Base-by-base conservation (phyloP, 179 eudicot species). In the Drosera spatulata region DNA sequence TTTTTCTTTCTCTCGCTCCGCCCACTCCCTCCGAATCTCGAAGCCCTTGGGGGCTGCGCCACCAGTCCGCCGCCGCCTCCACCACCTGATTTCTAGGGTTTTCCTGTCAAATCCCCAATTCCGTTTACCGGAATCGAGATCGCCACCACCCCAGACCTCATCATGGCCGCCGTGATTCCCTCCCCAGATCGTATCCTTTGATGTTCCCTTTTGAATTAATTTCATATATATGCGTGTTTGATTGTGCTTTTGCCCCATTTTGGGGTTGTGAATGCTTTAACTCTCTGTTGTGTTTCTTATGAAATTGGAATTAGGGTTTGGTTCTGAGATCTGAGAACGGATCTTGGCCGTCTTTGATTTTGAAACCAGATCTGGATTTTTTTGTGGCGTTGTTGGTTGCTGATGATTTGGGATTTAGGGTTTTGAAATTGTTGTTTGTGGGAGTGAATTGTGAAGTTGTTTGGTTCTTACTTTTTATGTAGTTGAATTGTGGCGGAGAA, bases 171-270 rank as follows among this genome's bases (percentile, higher is more conserved):
- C 67, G 81, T 75, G 51, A 78, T 82, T 63, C 70, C 84, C 61
- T 69, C 82, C 6, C 73, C 87, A 46, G 86, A 81, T 75, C 86
- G 86, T 81, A 81, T 81, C 84, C 89, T 84, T 71, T 52, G 54
- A 43, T 0, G 5, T 39, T 12, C n/a, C 12, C 40, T 4, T 41
- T 22, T 22, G 37, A 6, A 53, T 2, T 50, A 33, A 59, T 8
- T 2, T 2, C 39, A 45, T 46, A 5, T 48, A 15, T 45, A 11
- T 47, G 6, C 39, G 3, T 13, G 15, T 11, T 58, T 22, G 33
- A 38, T 64, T 15, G 41, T 10, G 13, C 47, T 13, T 15, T 39
- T 49, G 2, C 43, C 39, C n/a, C 13, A 1, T 43, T 7, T 43
- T 7, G 45, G 8, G 45, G 8, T 43, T 43, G 45, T 43, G 45